phyloP scores from a whole-genome alignment of 2,329 filamentous ascomycete genomes.

The Neobulgaria alba region DNA sequence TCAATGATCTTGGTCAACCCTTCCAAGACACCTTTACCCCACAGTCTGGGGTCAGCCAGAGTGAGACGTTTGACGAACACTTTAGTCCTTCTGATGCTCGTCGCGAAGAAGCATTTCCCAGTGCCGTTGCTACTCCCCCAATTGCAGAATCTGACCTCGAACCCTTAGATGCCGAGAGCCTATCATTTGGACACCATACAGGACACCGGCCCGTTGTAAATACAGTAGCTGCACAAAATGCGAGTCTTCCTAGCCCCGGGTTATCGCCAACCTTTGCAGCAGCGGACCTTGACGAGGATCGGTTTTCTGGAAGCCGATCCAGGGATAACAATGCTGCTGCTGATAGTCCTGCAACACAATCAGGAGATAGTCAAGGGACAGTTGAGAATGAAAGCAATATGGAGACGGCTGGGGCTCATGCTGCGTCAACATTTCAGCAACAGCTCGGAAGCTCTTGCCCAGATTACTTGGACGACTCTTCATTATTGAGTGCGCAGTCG shows the following conservation, averaged over 20 bases:
- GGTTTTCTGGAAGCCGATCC: constrained; percentile 33
- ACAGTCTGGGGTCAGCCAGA: constrained; percentile 37
- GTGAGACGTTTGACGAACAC: constrained; percentile 23
- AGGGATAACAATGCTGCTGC: constrained; percentile 33
- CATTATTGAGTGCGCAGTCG: constrained; percentile 68
- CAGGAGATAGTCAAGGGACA: constrained; percentile 22
- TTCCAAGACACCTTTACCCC: constrained; percentile 37
- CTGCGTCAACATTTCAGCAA: constrained; percentile 15
- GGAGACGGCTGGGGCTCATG: constrained; percentile 1
- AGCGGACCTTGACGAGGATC: constrained; percentile 33
- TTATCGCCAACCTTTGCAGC: constrained; percentile 86
- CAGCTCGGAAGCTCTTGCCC: constrained; percentile 21
- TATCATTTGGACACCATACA: constrained; percentile 39
- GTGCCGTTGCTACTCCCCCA: constrained; percentile 63
- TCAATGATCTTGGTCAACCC: constrained; percentile 15
- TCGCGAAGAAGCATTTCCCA: constrained; percentile 46
- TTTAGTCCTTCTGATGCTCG: constrained; percentile 13
- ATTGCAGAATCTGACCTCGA: constrained; percentile 65
- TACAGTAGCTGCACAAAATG: constrained; percentile 70
- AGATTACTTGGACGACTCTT: constrained; percentile 23
- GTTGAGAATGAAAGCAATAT: constrained; percentile 13
- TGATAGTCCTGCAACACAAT: constrained; percentile 28
- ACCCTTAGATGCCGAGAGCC: constrained; percentile 44
- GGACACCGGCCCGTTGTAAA: constrained; percentile 49
- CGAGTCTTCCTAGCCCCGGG: constrained; percentile 88